A percentile compares a stretch with the other conserved stretches of the same genome.
Conservation (phyloP, 2,329 filamentous ascomycete genomes). For the Verticillium nonalfalfae region DNA sequence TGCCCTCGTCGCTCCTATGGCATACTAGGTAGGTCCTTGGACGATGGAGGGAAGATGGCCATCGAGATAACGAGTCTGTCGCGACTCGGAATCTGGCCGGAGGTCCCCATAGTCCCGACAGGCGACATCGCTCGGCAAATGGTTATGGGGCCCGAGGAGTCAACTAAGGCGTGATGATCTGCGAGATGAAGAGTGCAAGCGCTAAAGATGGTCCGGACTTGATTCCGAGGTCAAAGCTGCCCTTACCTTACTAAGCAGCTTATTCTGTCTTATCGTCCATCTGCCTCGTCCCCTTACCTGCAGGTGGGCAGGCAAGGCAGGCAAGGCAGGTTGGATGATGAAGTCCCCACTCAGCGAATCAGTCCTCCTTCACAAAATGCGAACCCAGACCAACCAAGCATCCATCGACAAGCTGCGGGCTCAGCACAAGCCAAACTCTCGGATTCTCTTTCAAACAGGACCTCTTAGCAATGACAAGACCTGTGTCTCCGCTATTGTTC, state of each 20-base stretch:
- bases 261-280: background rate
- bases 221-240: background rate
- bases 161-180: background rate
- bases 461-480: too few species aligned
- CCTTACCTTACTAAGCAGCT: background rate
- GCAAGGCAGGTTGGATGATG: too few species aligned
- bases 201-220: background rate
- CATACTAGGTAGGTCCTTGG: background rate
- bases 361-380: too few species aligned
- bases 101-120: background rate
- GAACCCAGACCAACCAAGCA: too few species aligned
- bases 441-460: too few species aligned
- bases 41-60: background rate
- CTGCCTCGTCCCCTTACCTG: background rate
- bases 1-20: background rate
- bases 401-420: too few species aligned
- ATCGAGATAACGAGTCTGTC: background rate
- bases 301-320: too few species aligned
- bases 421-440: too few species aligned
- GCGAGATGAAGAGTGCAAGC: background rate
- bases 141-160: background rate
- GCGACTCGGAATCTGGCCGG: background rate
- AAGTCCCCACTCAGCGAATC: too few species aligned
- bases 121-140: background rate
- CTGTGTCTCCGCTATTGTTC: too few species aligned